Percentiles rank a stretch among this genome's conserved stretches.
These are phyloP conservation scores for Penicillium oxalicum DNA, from an alignment of 2,329 filamentous ascomycete species.

Conservation along the genomic window DNA sequence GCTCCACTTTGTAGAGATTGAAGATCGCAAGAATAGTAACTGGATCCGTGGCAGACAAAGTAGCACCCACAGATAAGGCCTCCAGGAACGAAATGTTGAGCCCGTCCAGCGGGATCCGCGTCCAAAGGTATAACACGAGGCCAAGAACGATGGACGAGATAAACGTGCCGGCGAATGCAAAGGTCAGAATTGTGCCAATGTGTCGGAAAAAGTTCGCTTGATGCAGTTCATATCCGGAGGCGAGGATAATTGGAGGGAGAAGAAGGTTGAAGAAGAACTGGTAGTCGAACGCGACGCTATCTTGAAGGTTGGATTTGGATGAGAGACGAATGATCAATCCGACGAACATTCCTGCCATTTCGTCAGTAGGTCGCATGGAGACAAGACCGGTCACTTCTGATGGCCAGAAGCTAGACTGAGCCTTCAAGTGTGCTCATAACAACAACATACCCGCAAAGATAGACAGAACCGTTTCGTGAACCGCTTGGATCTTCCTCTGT, in stretches of 20 bases:
- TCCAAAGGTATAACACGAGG: conserved; percentile 81
- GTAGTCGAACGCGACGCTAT: conserved; percentile 93
- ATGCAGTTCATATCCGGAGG: conserved; percentile 93
- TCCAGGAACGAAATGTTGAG: conserved; percentile 87
- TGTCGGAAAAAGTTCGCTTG: conserved; percentile 99
- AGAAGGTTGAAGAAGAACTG: conserved; percentile 99
- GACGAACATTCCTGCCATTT: conserved; percentile 75
- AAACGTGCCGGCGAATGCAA: conserved; percentile 95
- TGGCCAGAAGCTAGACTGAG: no score
- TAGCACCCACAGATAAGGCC: conserved; percentile 92
- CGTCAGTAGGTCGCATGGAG: conserved; percentile 6
- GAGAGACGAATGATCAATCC: conserved; percentile 80
- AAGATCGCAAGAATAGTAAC: conserved; percentile 98
- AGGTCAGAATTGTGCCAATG: conserved; percentile 93
- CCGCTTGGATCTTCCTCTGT: conserved; percentile 91
- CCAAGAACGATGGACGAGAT: conserved; percentile 94
- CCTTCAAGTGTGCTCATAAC: background rate
- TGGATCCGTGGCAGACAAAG: conserved; percentile 91
- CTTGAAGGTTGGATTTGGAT: conserved; percentile 75
- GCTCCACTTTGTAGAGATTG: conserved; percentile 98
- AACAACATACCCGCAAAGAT: conserved; percentile 75
- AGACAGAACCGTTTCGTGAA: conserved; percentile 96
- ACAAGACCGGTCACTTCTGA: no score
- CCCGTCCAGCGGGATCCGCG: conserved; percentile 76
- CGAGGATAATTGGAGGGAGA: conserved; percentile 95